A percentile compares a stretch with the other conserved stretches of the same genome.
Evolutionary conservation across 305 asterid genomes (phyloP).

Genomic region (Stenogyne calaminthoides): DNA sequence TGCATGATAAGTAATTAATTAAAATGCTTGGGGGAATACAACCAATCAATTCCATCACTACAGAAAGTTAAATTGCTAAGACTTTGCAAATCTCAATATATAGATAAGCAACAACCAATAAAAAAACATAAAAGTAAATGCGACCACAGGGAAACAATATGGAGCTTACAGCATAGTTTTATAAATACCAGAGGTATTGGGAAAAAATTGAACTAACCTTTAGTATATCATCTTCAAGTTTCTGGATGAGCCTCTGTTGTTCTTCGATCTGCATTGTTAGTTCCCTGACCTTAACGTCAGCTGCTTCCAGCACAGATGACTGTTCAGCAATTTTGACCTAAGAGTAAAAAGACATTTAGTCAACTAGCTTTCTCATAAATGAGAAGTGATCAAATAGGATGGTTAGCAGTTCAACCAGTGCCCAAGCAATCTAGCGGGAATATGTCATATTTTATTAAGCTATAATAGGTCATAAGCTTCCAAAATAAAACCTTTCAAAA

Average conservation of each 20-base stretch:
- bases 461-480: neutral
- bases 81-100: slow-evolving; percentile 22
- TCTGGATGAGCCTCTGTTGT: slow-evolving; percentile 91
- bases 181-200: slow-evolving; percentile 7
- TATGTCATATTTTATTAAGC: neutral
- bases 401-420: neutral
- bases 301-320: slow-evolving; percentile 81
- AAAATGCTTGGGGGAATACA: slow-evolving; percentile 21
- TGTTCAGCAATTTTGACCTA: slow-evolving; percentile 90
- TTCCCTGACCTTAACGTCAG: slow-evolving; percentile 71
- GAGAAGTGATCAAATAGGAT: neutral
- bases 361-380: neutral
- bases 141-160: slow-evolving; percentile 7
- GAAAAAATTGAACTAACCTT: slow-evolving; percentile 50
- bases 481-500: neutral
- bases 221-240: slow-evolving; percentile 94
- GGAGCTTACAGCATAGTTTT: slow-evolving; percentile 9
- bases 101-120: slow-evolving; percentile 14
- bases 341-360: slow-evolving; percentile 30
- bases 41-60: slow-evolving; percentile 15
- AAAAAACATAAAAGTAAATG: slow-evolving; percentile 9
- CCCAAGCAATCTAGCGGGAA: neutral
- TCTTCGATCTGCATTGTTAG: slow-evolving; percentile 65
- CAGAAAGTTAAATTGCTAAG: slow-evolving; percentile 15
- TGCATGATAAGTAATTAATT: slow-evolving; percentile 40